Evolutionary conservation across 1,139 yeast species (phyloP).

Genomic region (Blastobotrys aristatus): DNA sequence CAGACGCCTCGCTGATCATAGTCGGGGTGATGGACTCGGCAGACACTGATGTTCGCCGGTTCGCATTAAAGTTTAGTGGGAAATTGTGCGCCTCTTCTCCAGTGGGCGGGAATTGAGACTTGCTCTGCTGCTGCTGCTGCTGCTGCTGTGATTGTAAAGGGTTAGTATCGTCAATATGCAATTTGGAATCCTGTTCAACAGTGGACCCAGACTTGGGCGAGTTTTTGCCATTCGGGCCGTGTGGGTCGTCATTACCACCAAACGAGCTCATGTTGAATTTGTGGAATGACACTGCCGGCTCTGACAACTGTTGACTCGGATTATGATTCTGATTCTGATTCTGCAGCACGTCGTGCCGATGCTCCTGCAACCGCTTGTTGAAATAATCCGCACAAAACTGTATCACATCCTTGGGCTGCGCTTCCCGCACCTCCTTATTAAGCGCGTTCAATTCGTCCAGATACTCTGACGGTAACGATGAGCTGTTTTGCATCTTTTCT

Average conservation of each 20-base stretch:
- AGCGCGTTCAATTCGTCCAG: conserved; percentile 55
- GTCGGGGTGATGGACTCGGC: conserved; percentile 50
- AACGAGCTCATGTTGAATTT: conserved; percentile 15
- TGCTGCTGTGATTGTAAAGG: background rate
- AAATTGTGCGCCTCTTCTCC: conserved; percentile 6
- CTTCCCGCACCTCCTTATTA: conserved; percentile 55
- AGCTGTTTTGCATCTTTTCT: conserved; percentile 33
- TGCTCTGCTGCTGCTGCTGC: background rate
- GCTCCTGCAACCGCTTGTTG: conserved; percentile 52
- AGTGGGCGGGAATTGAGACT: too few species aligned
- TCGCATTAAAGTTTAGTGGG: conserved; percentile 52
- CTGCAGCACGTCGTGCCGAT: conserved; percentile 20
- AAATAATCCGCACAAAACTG: conserved; percentile 76
- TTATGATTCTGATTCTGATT: background rate
- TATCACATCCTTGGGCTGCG: conserved; percentile 62
- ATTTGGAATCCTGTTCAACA: background rate
- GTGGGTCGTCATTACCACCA: conserved; percentile 2
- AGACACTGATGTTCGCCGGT: conserved; percentile 81
- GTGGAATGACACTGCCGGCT: too few species aligned
- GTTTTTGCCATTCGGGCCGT: background rate
- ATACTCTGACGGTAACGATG: conserved; percentile 36
- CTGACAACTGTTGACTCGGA: too few species aligned
- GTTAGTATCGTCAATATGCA: background rate
- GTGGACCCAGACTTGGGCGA: background rate
- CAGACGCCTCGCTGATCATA: conserved; percentile 6